phyloP scores from a whole-genome alignment of 192 early-diverging fungal species.

The Jimgerdemannia lactiflua region DNA sequence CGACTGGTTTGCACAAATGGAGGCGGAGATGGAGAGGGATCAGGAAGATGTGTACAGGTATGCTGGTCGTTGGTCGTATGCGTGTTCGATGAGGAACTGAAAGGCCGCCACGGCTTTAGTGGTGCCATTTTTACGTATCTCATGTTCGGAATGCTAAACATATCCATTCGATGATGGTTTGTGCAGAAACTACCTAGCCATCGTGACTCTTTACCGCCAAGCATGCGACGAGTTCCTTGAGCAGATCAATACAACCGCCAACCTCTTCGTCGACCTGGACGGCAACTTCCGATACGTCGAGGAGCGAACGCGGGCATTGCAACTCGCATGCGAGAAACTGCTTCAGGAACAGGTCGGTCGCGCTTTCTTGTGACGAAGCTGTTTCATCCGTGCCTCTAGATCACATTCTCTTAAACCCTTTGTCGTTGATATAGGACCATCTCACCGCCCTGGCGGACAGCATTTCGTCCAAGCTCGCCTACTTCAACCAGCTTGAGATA shows the following conservation, averaged over 20 bases:
- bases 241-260: slow-evolving; percentile 51
- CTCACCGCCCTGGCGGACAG: slow-evolving; percentile 55
- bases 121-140: neutral
- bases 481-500: slow-evolving; percentile 84
- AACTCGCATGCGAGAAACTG: slow-evolving; percentile 79
- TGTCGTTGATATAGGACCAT: slow-evolving; percentile 37
- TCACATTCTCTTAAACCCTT: neutral
- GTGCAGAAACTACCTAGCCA: slow-evolving; percentile 57
- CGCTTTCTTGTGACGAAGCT: neutral
- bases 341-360: slow-evolving; percentile 56
- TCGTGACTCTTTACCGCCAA: slow-evolving; percentile 53
- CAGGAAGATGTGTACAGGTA: slow-evolving; percentile 84
- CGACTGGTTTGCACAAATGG: slow-evolving; percentile 86
- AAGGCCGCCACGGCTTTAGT: neutral
- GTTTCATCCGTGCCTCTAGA: neutral
- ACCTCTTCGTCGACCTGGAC: slow-evolving; percentile 62
- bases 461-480: slow-evolving; percentile 60
- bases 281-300: slow-evolving; percentile 77
- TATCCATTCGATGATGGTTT: neutral
- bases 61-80: slow-evolving; percentile 11
- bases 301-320: slow-evolving; percentile 69
- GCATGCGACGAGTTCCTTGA: slow-evolving; percentile 66
- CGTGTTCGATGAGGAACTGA: slow-evolving; percentile 5
- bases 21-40: slow-evolving; percentile 81
- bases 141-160: neutral